Evolutionary conservation across 352 stramenopile species (phyloP).

Genomic region (Peronosclerospora sorghi): DNA sequence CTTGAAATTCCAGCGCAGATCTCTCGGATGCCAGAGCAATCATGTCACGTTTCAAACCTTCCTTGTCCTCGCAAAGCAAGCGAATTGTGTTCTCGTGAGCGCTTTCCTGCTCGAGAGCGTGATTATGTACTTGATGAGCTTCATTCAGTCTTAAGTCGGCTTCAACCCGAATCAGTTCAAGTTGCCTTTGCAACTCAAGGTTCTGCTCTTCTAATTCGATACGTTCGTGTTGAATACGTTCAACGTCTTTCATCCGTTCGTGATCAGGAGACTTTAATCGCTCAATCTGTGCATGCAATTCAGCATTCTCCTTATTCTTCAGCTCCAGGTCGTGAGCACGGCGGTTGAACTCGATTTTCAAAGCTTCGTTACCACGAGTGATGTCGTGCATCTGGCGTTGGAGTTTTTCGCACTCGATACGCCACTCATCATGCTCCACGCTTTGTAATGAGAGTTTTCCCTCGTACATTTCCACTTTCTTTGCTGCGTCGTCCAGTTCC

Average conservation of each 20-base stretch:
- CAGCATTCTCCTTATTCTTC: conserved; percentile 35
- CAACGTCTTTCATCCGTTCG: conserved; percentile 39
- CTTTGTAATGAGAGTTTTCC: conserved; percentile 18
- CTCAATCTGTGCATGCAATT: conserved; percentile 41
- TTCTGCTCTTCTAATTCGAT: conserved; percentile 57
- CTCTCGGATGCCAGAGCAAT: conserved; percentile 38
- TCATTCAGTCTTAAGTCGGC: conserved; percentile 35
- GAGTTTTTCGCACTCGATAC: conserved; percentile 36
- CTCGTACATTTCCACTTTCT: conserved; percentile 24
- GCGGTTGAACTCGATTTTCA: conserved; percentile 47
- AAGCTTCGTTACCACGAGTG: conserved; percentile 26
- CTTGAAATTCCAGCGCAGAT: conserved; percentile 34
- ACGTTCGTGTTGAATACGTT: conserved; percentile 41
- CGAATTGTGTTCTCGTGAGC: conserved; percentile 39
- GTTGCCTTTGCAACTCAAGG: conserved; percentile 27
- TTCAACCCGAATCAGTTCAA: conserved; percentile 32
- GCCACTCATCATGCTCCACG: conserved; percentile 39
- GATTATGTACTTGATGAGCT: conserved; percentile 28
- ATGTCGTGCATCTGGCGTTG: conserved; percentile 25
- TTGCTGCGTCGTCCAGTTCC: conserved; percentile 35
- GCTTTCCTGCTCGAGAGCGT: conserved; percentile 34
- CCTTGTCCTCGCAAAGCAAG: conserved; percentile 46
- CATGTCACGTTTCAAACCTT: conserved; percentile 43
- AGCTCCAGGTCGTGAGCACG: conserved; percentile 38
- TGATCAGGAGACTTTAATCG: conserved; percentile 43